Base-by-base conservation (phyloP, 306 rosid genomes). In the Adenanthera pavonina region DNA sequence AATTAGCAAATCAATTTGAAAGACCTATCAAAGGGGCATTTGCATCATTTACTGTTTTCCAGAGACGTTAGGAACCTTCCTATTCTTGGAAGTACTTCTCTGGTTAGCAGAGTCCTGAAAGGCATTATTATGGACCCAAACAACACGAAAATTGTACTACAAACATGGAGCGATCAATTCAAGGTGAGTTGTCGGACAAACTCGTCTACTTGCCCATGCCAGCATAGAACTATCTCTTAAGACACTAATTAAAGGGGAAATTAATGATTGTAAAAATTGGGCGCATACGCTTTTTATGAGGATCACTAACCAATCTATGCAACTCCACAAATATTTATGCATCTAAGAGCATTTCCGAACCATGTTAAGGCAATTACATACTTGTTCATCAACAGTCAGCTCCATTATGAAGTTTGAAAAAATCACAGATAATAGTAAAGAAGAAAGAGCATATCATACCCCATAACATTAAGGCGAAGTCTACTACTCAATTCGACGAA, bases 401-500 rank as follows among this genome's bases (percentile, higher is more conserved):
- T 69, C 59, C 13, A 66, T 38, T 34, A 2, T 0, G 11, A 33
- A 25, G 56, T 12, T 44, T 12, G 41, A 70, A 70, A 25, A 70
- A 70, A 12, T 46, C n/a, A 36, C 43, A 71, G 60, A 30, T 15
- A 46, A 35, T 7, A 15, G 60, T 3, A 47, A 4, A 47, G 19
- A 71, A 71, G 59, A 35, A 74, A 74, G 38, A 17, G 1, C 36
- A 16, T n/a, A 74, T 1, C 74, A 17, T 74, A 74, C 78, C 78
- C 78, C 78, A 74, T 36, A 19, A 74, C 67, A 74, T 74, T 74
- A 17, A 74, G 51, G 52, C 78, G 68, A 53, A 74, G 68, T 14
- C 20, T 53, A 3, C 3, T 40, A 51, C 78, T 74, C 68, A 74
- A 56, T 57, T 74, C 78, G 38, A 74, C 20, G 49, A 74, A 74